phyloP scores from a whole-genome alignment of 495 filamentous ascomycete species.

The Aspergillus baeticus region DNA sequence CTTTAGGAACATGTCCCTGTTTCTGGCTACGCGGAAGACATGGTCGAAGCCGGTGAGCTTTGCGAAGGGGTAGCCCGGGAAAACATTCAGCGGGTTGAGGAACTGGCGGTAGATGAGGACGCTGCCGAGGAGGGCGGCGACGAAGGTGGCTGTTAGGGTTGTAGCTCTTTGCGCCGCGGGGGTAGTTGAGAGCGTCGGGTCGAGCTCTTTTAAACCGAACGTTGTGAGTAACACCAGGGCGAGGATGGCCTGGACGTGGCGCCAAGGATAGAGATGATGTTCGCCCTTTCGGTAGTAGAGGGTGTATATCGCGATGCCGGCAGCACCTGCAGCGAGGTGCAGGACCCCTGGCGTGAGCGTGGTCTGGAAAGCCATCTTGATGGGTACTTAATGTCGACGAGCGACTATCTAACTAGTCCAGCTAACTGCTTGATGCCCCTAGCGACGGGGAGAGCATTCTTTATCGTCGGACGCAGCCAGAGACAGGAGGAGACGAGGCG shows the following conservation, averaged over 20 bases:
- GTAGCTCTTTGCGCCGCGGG: not conserved
- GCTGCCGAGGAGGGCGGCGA: not conserved
- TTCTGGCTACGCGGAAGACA: not conserved
- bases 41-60: not conserved
- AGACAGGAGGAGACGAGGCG: too few species aligned
- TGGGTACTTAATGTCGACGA: not conserved
- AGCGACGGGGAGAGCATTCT: too few species aligned
- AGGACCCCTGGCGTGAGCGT: not conserved
- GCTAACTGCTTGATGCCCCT: conserved; percentile 25
- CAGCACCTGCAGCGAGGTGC: not conserved
- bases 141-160: not conserved
- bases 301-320: not conserved
- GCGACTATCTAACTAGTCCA: conserved; percentile 20
- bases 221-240: not conserved
- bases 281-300: conserved; percentile 7
- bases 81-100: conserved; percentile 5
- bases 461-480: too few species aligned
- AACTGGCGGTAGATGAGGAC: not conserved
- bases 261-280: not conserved
- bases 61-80: not conserved
- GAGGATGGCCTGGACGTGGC: not conserved
- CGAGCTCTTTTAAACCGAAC: not conserved
- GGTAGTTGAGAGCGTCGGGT: not conserved
- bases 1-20: not conserved
- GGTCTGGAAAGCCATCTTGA: not conserved